These are phyloP conservation scores for Arthonia radiata DNA, from an alignment of 495 filamentous ascomycete species.

Conservation along the genomic window DNA sequence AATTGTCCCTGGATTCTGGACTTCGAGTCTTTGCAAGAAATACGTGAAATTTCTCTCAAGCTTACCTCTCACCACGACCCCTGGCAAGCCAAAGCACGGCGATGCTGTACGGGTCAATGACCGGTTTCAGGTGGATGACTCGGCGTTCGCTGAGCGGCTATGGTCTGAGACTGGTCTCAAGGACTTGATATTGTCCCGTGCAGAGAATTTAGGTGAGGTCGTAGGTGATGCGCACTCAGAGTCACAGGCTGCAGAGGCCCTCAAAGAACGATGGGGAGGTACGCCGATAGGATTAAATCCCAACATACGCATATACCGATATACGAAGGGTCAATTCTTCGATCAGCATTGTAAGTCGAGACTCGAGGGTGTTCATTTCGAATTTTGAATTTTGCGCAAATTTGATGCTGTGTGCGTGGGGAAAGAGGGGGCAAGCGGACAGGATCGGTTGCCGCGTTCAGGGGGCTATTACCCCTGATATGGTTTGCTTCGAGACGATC, in stretches of 20 bases:
- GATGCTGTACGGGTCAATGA: conserved; percentile 79
- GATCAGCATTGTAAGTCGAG: conserved; percentile 52
- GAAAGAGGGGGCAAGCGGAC: too few species aligned
- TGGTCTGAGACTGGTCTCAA: conserved; percentile 19
- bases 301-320: conserved; percentile 83
- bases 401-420: too few species aligned
- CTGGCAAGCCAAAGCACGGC: conserved; percentile 59
- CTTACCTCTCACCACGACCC: conserved; percentile 56
- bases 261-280: conserved; percentile 8
- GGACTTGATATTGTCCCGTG: conserved; percentile 13
- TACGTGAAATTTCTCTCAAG: conserved; percentile 58
- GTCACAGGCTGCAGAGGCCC: conserved; percentile 8
- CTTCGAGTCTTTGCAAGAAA: conserved; percentile 50
- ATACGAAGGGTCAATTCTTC: conserved; percentile 67
- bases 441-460: too few species aligned
- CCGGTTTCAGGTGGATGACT: conserved; percentile 63
- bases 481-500: too few species aligned
- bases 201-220: too few species aligned
- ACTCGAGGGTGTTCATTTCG: too few species aligned
- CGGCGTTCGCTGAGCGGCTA: conserved; percentile 42
- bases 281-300: conserved; percentile 49
- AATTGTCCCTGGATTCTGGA: conserved; percentile 53
- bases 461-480: too few species aligned
- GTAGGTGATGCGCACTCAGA: too few species aligned
- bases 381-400: too few species aligned